phyloP scores from a whole-genome alignment of 2,329 filamentous ascomycete species.

The Bipolaris oryzae region DNA sequence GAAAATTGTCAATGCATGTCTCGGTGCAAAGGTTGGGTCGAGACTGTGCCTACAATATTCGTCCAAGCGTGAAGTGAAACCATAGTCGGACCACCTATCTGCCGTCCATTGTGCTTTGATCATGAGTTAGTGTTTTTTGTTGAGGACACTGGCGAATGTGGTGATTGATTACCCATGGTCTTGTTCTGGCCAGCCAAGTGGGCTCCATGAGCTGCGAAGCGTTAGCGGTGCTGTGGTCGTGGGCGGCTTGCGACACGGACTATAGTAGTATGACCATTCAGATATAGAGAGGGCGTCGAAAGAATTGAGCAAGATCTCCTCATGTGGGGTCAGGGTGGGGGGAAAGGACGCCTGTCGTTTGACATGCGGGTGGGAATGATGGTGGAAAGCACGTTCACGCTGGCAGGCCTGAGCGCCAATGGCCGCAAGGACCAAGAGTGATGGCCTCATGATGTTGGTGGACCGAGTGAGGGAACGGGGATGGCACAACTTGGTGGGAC shows the following conservation, averaged over 20 bases:
- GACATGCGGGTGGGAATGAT: slow-evolving; percentile 28
- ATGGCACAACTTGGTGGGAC: slow-evolving; percentile 7
- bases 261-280: slow-evolving; percentile 49
- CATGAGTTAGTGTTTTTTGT: neutral
- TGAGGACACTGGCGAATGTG: no score
- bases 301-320: slow-evolving; percentile 49
- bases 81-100: slow-evolving; percentile 44
- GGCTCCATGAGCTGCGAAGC: slow-evolving; percentile 35
- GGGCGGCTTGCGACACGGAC: slow-evolving; percentile 16
- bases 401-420: slow-evolving; percentile 45
- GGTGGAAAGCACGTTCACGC: slow-evolving; percentile 36
- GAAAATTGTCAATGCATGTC: slow-evolving; percentile 1
- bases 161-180: slow-evolving; percentile 30
- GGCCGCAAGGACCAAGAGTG: slow-evolving; percentile 32
- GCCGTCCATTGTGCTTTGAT: slow-evolving; percentile 48
- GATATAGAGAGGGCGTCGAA: slow-evolving; percentile 51
- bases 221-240: slow-evolving; percentile 14
- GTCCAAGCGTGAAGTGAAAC: slow-evolving; percentile 45
- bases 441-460: slow-evolving; percentile 40
- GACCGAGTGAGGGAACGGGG: neutral
- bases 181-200: slow-evolving; percentile 44
- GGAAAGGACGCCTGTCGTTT: slow-evolving; percentile 44
- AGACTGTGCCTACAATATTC: slow-evolving; percentile 39
- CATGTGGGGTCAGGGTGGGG: slow-evolving; percentile 43
- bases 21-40: no score